Evolutionary conservation across 306 rosid genomes (phyloP).

Genomic region (Medicago lupulina): DNA sequence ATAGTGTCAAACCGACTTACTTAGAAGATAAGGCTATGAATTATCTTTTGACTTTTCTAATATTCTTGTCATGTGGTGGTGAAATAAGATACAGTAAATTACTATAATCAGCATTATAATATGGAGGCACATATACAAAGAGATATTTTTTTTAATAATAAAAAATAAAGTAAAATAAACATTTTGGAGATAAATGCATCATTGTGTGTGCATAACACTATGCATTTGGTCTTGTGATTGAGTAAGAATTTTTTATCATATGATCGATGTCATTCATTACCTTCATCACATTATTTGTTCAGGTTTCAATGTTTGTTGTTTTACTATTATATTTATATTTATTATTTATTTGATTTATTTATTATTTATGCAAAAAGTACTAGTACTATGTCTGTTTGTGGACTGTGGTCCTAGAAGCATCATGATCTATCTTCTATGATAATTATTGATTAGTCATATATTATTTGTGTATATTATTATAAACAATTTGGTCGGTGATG

Average conservation of each 20-base stretch:
- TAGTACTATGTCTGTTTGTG: no score
- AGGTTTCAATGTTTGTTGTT: slow-evolving; percentile 32
- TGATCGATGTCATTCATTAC: slow-evolving; percentile 14
- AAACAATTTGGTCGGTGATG: slow-evolving; percentile 39
- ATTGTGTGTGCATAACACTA: no score
- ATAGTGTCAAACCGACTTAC: slow-evolving; percentile 17
- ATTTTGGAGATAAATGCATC: no score
- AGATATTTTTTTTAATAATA: no score
- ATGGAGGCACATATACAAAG: no score
- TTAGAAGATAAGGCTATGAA: slow-evolving; percentile 13
- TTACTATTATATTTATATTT: neutral
- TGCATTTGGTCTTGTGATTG: no score
- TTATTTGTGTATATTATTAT: slow-evolving; percentile 26
- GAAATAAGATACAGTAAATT: neutral
- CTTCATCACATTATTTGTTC: slow-evolving; percentile 35
- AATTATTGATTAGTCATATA: neutral
- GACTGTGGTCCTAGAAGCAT: neutral
- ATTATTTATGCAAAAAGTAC: no score
- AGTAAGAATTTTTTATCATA: no score
- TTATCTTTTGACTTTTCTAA: slow-evolving; percentile 42
- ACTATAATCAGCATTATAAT: neutral
- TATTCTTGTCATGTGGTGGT: neutral
- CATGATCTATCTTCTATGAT: neutral
- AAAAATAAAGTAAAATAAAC: no score
- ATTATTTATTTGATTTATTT: neutral